These are phyloP conservation scores for Artomyces pyxidatus DNA, from an alignment of 768 basidiomycete species.

Conservation along the genomic window DNA sequence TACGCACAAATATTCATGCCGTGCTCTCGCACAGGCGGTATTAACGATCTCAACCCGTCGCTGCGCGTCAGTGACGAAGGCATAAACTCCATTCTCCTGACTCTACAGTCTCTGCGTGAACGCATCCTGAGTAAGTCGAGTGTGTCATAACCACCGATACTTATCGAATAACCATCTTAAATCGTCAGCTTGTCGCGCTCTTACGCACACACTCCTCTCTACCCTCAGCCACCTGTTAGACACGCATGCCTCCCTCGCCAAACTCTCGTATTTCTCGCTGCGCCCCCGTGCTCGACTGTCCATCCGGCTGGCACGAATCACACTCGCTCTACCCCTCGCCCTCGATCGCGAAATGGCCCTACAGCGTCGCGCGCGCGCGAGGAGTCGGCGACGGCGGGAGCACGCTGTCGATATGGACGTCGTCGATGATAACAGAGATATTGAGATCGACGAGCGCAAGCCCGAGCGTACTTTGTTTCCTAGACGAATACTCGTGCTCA, in stretches of 20 bases:
- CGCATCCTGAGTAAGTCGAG: slow-evolving; percentile 56
- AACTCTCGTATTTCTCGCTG: slow-evolving; percentile 72
- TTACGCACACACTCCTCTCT: slow-evolving; percentile 62
- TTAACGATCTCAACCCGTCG: slow-evolving; percentile 75
- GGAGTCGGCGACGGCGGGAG: slow-evolving; percentile 16
- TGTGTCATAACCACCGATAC: slow-evolving; percentile 1
- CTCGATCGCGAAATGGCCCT: slow-evolving; percentile 62
- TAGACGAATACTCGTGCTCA: slow-evolving; percentile 46
- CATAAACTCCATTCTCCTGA: slow-evolving; percentile 65
- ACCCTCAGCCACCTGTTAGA: slow-evolving; percentile 76
- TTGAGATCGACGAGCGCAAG: slow-evolving; percentile 14
- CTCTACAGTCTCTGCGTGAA: slow-evolving; percentile 63
- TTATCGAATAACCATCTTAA: slow-evolving; percentile 6
- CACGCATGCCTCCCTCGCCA: slow-evolving; percentile 67
- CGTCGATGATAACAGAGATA: slow-evolving; percentile 18
- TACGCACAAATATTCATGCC: background rate
- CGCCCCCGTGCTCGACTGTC: slow-evolving; percentile 68
- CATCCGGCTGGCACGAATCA: slow-evolving; percentile 70
- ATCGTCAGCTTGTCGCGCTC: slow-evolving; percentile 62
- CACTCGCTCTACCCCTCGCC: slow-evolving; percentile 64
- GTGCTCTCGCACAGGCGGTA: slow-evolving; percentile 40
- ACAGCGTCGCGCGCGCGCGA: slow-evolving; percentile 23
- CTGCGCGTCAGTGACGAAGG: slow-evolving; percentile 72
- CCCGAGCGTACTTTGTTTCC: slow-evolving; percentile 31
- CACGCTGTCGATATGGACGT: slow-evolving; percentile 16